A percentile compares a stretch with the other conserved stretches of the same genome.
Evolutionary conservation across 768 basidiomycete species (phyloP).

Genomic region (Amanita molliuscula): DNA sequence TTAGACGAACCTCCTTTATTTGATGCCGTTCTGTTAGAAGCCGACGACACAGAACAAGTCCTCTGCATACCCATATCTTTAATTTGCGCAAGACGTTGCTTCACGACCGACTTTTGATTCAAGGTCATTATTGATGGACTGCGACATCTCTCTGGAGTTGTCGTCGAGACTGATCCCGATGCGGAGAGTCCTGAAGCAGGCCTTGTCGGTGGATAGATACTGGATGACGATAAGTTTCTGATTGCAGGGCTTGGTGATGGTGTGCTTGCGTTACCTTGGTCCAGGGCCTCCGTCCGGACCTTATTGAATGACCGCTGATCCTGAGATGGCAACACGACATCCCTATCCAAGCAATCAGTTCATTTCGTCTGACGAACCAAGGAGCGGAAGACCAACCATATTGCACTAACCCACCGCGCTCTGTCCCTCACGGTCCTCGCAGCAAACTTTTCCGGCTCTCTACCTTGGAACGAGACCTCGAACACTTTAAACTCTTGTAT

Average conservation of each 20-base stretch:
- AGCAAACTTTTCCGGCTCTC: slow-evolving; percentile 49
- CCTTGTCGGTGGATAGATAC: slow-evolving; percentile 15
- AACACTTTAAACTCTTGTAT: slow-evolving; percentile 32
- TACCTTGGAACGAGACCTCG: slow-evolving; percentile 50
- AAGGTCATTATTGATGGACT: slow-evolving; percentile 60
- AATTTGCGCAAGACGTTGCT: slow-evolving; percentile 54
- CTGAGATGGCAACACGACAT: slow-evolving; percentile 37
- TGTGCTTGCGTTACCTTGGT: neutral
- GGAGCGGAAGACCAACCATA: slow-evolving; percentile 40
- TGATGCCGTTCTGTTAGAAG: slow-evolving; percentile 3
- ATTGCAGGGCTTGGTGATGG: slow-evolving; percentile 2
- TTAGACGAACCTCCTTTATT: neutral
- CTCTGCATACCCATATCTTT: slow-evolving; percentile 23
- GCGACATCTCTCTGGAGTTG: slow-evolving; percentile 1
- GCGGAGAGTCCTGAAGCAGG: slow-evolving; percentile 13
- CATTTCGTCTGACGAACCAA: neutral
- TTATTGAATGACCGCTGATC: slow-evolving; percentile 13
- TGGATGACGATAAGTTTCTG: slow-evolving; percentile 9
- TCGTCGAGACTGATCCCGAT: slow-evolving; percentile 1
- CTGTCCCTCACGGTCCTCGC: slow-evolving; percentile 49
- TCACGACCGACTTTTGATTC: slow-evolving; percentile 51
- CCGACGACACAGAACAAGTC: slow-evolving; percentile 11
- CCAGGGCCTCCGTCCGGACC: slow-evolving; percentile 6
- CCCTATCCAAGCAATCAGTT: slow-evolving; percentile 29
- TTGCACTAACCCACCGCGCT: slow-evolving; percentile 64